Percentiles rank a stretch among this genome's conserved stretches.
Evolutionary conservation across 2,329 filamentous ascomycete genomes (phyloP).

Genomic region (Verticillium longisporum): DNA sequence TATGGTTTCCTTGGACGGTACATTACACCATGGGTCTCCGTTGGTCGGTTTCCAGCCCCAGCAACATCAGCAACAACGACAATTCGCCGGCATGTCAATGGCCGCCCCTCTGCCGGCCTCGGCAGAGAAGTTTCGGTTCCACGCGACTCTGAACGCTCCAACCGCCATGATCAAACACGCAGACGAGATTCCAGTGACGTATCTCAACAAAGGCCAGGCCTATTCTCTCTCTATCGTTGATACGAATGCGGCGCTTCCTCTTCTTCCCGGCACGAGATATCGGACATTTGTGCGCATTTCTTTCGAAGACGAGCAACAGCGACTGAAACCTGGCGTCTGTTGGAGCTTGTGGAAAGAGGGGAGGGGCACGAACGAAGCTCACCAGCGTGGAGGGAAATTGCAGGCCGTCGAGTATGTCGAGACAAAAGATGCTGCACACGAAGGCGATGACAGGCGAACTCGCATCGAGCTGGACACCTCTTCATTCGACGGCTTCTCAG

Average conservation of each 20-base stretch:
- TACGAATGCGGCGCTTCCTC: constrained; percentile 55
- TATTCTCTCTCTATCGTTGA: constrained; percentile 84
- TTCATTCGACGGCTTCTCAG: constrained; percentile 90
- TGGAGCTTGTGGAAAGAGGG: constrained; percentile 96
- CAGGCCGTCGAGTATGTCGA: constrained; percentile 94
- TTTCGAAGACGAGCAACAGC: constrained; percentile 92
- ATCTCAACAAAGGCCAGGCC: constrained; percentile 94
- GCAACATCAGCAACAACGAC: constrained; percentile 40
- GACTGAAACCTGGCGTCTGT: constrained; percentile 72
- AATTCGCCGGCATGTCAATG: constrained; percentile 38
- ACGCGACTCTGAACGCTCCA: constrained; percentile 83
- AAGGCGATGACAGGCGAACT: constrained; percentile 59
- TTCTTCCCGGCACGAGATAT: constrained; percentile 61
- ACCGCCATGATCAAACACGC: constrained; percentile 91
- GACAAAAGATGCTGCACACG: constrained; percentile 44
- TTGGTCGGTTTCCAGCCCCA: constrained; percentile 33
- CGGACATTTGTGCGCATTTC: constrained; percentile 91
- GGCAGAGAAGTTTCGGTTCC: constrained; percentile 76
- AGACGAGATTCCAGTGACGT: constrained; percentile 93
- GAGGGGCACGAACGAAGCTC: constrained; percentile 88
- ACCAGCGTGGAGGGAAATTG: constrained; percentile 84
- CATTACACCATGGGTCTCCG: constrained; percentile 55
- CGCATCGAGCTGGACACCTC: constrained; percentile 66
- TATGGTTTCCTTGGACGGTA: constrained; percentile 50
- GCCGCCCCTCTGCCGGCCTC: constrained; percentile 41